Base-by-base conservation (phyloP, 2,329 filamentous ascomycete species). In the Calonectria hongkongensis region DNA sequence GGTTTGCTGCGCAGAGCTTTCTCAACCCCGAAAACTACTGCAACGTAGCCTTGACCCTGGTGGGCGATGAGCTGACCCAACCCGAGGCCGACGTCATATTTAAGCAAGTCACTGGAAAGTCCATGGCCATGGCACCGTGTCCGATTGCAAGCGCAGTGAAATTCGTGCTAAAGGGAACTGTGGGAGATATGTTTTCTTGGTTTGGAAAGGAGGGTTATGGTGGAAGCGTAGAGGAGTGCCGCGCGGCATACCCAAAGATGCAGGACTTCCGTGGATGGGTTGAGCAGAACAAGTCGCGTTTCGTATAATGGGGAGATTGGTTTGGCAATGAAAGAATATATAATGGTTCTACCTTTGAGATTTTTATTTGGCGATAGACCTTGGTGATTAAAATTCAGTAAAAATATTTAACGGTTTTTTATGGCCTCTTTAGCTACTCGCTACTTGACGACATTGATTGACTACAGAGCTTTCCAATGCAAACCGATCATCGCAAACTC, bases 1-100 rank as follows among this genome's bases (percentile, higher is more conserved):
- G 79, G 69, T 85, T 86, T 56, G 85, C 81, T 12, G 83, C 83
- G 2, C 75, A 84, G 64, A 83, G 82, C 12, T 84, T 87, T 56
- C 68, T 84, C 4, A 63, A 81, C 2, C 80, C 84, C 0, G 76
- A 83, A 1, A 68, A 77, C 36, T 82, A 81, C 60, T 25, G 5
- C 3, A 58, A 62, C 36, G 9, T 15, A 9, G 71, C 67, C 12
- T 18, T 75, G 54, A 74, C 75, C 4, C 70, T 76, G 5, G 74
- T 70, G 0, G 74, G 75, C 8, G 74, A 77, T 16, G 73, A 77
- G 69, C 9, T 77, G 45, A 76, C 73, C 0, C 68, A 76, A 12
- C 39, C 33, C 6, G 71, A 77, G 30, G 75, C 73, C 2, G 75
- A 73, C 15, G 50, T 16, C 16, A 62, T 76, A 3, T 77, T 71